phyloP scores from a whole-genome alignment of 2,329 filamentous ascomycete species.

The Onygenales sp. region DNA sequence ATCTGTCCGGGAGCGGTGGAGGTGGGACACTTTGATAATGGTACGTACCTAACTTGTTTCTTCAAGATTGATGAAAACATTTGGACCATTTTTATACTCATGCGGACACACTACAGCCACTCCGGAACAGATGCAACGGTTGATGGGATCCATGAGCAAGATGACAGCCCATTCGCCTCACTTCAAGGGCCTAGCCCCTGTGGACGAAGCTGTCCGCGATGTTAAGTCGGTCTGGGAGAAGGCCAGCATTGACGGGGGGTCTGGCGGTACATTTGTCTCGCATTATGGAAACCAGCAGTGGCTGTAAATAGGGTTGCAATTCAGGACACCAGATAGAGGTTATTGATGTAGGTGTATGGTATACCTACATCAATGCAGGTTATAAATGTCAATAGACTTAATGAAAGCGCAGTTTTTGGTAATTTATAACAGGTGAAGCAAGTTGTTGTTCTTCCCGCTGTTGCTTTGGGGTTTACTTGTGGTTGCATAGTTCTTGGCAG shows the following conservation, averaged over 20 bases:
- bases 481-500: too few species aligned
- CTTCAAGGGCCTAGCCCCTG: slow-evolving; percentile 27
- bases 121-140: slow-evolving; percentile 15
- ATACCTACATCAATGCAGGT: too few species aligned
- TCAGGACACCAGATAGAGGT: too few species aligned
- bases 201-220: slow-evolving; percentile 28
- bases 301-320: slow-evolving; percentile 25
- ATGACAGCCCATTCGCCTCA: slow-evolving; percentile 32
- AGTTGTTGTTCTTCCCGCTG: too few species aligned
- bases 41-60: slow-evolving; percentile 2
- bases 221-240: slow-evolving; percentile 24
- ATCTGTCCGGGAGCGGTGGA: slow-evolving; percentile 47
- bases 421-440: too few species aligned
- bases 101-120: slow-evolving; percentile 5
- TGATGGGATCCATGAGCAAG: slow-evolving; percentile 17
- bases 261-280: slow-evolving; percentile 45
- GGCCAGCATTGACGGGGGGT: slow-evolving; percentile 36
- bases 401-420: too few species aligned
- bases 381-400: too few species aligned
- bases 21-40: slow-evolving; percentile 23
- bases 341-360: too few species aligned
- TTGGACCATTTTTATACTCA: too few species aligned
- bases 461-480: too few species aligned
- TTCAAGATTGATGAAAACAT: too few species aligned
- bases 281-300: slow-evolving; percentile 47